Conservation (phyloP, 208 protist genomes). For the Acanthamoeba rhysodes region DNA sequence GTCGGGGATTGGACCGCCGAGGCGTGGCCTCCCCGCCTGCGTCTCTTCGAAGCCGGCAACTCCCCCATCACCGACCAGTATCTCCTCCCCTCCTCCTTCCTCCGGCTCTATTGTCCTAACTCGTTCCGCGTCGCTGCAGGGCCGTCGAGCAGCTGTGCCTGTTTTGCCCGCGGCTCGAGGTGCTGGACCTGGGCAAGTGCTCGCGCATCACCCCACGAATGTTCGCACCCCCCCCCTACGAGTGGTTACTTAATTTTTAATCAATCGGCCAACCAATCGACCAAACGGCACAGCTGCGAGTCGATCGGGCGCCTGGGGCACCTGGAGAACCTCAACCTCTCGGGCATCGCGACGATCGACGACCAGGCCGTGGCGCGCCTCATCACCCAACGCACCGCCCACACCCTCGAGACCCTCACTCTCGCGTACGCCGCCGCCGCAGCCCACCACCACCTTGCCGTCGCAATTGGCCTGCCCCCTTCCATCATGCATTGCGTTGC, state of each 20-base stretch:
- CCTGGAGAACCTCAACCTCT: constrained; percentile 29
- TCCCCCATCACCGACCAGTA: not conserved
- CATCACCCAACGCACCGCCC: constrained; percentile 7
- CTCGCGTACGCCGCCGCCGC: not conserved
- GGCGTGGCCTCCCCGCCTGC: not conserved
- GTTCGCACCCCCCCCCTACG: not conserved
- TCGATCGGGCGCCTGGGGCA: constrained; percentile 9
- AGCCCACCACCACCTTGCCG: not conserved
- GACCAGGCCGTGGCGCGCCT: not conserved
- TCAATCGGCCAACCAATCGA: no score
- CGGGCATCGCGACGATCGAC: constrained; percentile 12
- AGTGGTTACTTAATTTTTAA: no score
- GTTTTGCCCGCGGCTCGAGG: constrained; percentile 2
- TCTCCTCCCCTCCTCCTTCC: no score
- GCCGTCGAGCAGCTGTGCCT: not conserved
- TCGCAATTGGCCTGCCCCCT: no score
- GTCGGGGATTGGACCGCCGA: not conserved
- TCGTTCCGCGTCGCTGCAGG: not conserved
- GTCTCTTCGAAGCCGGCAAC: not conserved
- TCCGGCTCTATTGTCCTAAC: not conserved
- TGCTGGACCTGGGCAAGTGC: not conserved
- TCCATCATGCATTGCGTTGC: no score
- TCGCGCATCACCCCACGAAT: not conserved
- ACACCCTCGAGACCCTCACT: not conserved
- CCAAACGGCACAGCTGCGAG: not conserved